A percentile compares a stretch with the other conserved stretches of the same genome.
These are phyloP conservation scores for Amauroascus verrucosus DNA, from an alignment of 2,329 filamentous ascomycete species.

Conservation along the genomic window DNA sequence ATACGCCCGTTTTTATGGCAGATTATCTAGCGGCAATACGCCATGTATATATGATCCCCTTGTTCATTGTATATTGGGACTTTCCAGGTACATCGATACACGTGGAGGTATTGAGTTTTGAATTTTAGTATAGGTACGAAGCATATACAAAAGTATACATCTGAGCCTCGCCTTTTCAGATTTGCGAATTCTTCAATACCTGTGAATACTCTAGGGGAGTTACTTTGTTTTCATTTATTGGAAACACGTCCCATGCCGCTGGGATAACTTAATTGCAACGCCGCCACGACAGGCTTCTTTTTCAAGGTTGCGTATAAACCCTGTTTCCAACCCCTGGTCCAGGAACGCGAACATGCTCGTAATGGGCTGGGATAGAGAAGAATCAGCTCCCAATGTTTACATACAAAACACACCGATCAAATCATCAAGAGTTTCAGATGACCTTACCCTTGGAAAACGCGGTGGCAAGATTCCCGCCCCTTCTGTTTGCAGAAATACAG, in stretches of 20 bases:
- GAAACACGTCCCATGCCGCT: not conserved
- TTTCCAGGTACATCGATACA: too few species aligned
- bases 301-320: not conserved
- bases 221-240: not conserved
- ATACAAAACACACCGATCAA: not conserved
- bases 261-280: conserved; percentile 2
- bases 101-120: not conserved
- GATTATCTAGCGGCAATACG: too few species aligned
- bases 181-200: not conserved
- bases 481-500: not conserved
- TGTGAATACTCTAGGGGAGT: not conserved
- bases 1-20: too few species aligned
- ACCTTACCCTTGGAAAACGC: not conserved
- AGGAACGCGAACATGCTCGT: not conserved
- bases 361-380: not conserved
- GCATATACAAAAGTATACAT: too few species aligned
- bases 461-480: not conserved
- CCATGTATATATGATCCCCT: too few species aligned
- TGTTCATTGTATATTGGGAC: too few species aligned
- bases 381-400: not conserved
- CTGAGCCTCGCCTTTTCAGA: too few species aligned
- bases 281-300: not conserved
- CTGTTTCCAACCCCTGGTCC: not conserved
- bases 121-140: not conserved
- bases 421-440: not conserved